Base-by-base conservation (phyloP, 495 filamentous ascomycete genomes). In the Daldinia caldariorum region DNA sequence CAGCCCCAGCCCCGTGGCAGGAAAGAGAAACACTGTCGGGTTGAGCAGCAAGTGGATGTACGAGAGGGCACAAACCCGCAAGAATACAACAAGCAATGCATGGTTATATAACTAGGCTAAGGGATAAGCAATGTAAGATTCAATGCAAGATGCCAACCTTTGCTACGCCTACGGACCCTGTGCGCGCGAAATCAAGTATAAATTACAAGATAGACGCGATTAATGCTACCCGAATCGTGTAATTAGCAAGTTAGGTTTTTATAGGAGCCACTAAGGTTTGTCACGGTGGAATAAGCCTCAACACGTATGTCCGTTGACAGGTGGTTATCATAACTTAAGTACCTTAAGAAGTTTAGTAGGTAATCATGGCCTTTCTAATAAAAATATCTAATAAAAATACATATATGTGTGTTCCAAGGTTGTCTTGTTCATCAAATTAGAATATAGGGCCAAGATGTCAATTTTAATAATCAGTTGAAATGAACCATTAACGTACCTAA, bases 11-110 rank as follows among this genome's bases (percentile, higher is more conserved):
- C 92, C 89, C 45, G 85, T 88, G 6, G 74, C 83, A 1, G 86
- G 86, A 22, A 93, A 90, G 79, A 85, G 90, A 38, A 87, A 86
- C 29, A 91, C 85, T 58, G 83, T 97, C 41, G 85, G 86, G 12
- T 75, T 97, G 71, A 97, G 92, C 71, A 97, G 87, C 78, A 93
- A 91, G 80, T 99, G 94, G 94, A 79, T 97, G 43, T 99, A 97
- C 79, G 92, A 99, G 78, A 90, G 89, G 77, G 83, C 82, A 22
- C 67, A 57, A 14, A 67, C 70, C 22, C 71, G 61, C 43, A 83
- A 87, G 69, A 78, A 79, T 65, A 74, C 80, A 53, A 74, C 81
- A 59, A 76, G 79, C 7, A 79, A 74, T 41, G 74, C 69, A 13
- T 81, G 79, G 77, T 61, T 79, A 66, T 74, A 80, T 31, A 54